A percentile compares a stretch with the other conserved stretches of the same genome.
Conservation (phyloP, 441 rosid genomes). For the Syzygium malaccense region DNA sequence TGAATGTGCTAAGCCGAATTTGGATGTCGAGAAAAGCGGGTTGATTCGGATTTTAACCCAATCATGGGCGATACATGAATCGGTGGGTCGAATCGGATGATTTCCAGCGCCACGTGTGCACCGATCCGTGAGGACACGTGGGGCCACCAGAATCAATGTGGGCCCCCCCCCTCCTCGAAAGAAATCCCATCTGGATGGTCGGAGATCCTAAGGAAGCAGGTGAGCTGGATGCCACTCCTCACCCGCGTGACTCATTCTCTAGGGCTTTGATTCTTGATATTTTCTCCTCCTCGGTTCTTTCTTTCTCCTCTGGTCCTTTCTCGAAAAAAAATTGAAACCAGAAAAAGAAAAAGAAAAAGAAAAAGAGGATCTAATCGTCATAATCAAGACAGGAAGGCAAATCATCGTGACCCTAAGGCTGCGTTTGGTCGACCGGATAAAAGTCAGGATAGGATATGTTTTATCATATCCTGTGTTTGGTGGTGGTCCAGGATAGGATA, state of each 20-base stretch:
- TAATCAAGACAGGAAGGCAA: too few relatives aligned
- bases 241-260: not conserved
- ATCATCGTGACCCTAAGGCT: not conserved
- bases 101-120: not conserved
- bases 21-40: not conserved
- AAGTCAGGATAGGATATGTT: too few relatives aligned
- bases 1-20: not conserved
- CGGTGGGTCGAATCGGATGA: not conserved
- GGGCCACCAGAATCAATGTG: not conserved
- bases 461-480: too few relatives aligned
- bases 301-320: not conserved
- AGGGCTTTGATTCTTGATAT: not conserved
- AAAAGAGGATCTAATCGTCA: not conserved
- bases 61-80: fast-evolving
- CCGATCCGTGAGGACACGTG: not conserved
- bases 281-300: not conserved
- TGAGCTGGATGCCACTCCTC: not conserved
- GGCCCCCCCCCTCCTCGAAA: not conserved
- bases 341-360: not conserved
- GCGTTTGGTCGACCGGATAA: too few relatives aligned
- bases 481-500: too few relatives aligned
- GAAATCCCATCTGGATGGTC: not conserved
- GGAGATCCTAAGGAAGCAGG: not conserved
- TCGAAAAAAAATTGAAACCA: not conserved
- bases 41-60: not conserved